Evolutionary conservation across 1,284 basidiomycete genomes (phyloP).

Genomic region (Porogramme epimiltina): DNA sequence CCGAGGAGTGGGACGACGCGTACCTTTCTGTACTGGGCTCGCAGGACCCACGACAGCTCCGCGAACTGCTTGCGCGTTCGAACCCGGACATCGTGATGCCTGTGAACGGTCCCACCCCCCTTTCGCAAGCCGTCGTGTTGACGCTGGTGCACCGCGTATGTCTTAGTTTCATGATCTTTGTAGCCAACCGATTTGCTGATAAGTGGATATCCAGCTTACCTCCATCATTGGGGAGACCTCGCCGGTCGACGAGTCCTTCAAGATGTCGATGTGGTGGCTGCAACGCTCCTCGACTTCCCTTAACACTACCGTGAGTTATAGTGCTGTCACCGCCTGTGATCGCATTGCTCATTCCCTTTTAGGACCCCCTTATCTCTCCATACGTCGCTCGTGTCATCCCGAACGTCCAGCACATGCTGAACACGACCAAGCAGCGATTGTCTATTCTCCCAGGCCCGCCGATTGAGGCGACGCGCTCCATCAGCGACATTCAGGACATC

Average conservation of each 20-base stretch:
- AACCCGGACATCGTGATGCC: slow-evolving; percentile 81
- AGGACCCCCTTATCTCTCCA: slow-evolving; percentile 81
- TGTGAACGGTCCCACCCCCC: slow-evolving; percentile 60
- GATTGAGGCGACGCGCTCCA: slow-evolving; percentile 64
- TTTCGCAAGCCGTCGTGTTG: slow-evolving; percentile 80
- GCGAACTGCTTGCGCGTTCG: slow-evolving; percentile 69
- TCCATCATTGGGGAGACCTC: slow-evolving; percentile 71
- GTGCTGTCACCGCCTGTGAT: not conserved
- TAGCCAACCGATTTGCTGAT: slow-evolving; percentile 8
- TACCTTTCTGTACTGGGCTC: slow-evolving; percentile 71
- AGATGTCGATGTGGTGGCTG: slow-evolving; percentile 81
- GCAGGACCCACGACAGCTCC: slow-evolving; percentile 71
- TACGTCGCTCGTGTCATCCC: slow-evolving; percentile 80
- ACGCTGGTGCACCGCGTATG: slow-evolving; percentile 79
- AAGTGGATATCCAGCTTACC: slow-evolving; percentile 52
- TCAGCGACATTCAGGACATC: slow-evolving; percentile 74
- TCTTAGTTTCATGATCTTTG: slow-evolving; percentile 13
- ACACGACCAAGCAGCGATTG: slow-evolving; percentile 76
- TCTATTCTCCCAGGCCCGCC: slow-evolving; percentile 73
- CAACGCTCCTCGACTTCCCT: slow-evolving; percentile 70
- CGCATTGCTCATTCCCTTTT: slow-evolving; percentile 5
- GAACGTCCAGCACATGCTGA: slow-evolving; percentile 71
- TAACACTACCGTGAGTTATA: slow-evolving; percentile 62
- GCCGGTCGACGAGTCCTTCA: slow-evolving; percentile 77
- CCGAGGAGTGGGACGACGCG: slow-evolving; percentile 83